Percentiles rank a stretch among this genome's conserved stretches.
phyloP scores from a whole-genome alignment of 176 grass and related monocot genomes.

The Lolium rigidum region DNA sequence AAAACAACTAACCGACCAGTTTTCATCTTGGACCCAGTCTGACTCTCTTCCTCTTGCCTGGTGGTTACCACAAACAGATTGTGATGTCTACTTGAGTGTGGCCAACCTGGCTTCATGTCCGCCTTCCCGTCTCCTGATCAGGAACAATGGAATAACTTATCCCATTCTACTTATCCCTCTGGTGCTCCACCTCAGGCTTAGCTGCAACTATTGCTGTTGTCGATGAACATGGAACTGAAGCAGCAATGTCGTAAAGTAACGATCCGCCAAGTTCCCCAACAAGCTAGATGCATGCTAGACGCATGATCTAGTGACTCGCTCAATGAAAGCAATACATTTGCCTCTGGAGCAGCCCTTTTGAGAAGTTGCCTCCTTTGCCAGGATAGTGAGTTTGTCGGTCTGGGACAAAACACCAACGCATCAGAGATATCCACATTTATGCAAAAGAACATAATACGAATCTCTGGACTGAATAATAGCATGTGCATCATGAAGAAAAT shows the following conservation, averaged over 20 bases:
- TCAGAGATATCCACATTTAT: conserved; percentile 13
- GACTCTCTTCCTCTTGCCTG: conserved; percentile 36
- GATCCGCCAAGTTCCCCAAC: conserved; percentile 48
- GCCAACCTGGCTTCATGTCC: not conserved
- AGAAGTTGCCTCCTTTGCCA: conserved; percentile 35
- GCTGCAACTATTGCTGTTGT: conserved; percentile 15
- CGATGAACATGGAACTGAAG: conserved; percentile 8
- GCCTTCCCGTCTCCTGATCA: conserved; percentile 3
- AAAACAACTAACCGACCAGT: not conserved
- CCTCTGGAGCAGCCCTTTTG: conserved; percentile 28
- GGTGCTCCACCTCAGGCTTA: conserved; percentile 2
- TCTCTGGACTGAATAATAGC: not conserved
- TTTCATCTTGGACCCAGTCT: conserved; percentile 13
- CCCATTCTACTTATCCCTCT: conserved; percentile 26
- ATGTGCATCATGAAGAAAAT: not conserved
- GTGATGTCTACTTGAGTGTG: not conserved
- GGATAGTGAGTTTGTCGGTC: conserved; percentile 43
- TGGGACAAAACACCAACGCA: not conserved
- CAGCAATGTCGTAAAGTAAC: conserved; percentile 36
- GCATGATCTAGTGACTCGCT: conserved; percentile 34
- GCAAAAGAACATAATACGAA: conserved; percentile 20
- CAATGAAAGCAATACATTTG: conserved; percentile 39
- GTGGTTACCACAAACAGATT: not conserved
- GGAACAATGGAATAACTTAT: not conserved
- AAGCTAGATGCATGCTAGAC: conserved; percentile 30